These are phyloP conservation scores for Musa itinerans DNA, from an alignment of 176 grass and related monocot genomes.

Conservation along the genomic window DNA sequence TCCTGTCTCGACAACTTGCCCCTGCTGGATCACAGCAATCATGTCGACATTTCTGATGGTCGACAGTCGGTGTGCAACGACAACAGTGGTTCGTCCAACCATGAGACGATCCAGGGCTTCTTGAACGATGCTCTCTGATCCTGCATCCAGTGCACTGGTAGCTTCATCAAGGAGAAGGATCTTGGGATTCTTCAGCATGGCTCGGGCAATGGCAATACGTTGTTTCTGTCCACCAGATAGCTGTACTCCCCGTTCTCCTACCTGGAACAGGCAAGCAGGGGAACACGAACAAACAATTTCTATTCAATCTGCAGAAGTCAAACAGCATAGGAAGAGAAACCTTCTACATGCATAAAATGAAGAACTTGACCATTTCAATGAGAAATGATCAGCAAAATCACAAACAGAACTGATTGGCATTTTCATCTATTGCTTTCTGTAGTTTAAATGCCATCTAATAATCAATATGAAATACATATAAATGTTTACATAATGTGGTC, in stretches of 20 bases:
- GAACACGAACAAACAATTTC: background rate
- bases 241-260: conserved; percentile 62
- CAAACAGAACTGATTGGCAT: background rate
- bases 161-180: conserved; percentile 72
- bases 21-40: conserved; percentile 76
- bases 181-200: conserved; percentile 76
- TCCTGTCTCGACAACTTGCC: conserved; percentile 63
- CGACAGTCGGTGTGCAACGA: conserved; percentile 60
- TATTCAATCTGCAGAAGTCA: background rate
- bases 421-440: too few relatives aligned
- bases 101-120: conserved; percentile 72
- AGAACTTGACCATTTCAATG: too few relatives aligned
- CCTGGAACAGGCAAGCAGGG: conserved; percentile 6
- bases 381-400: background rate
- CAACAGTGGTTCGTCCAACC: conserved; percentile 56
- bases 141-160: conserved; percentile 67
- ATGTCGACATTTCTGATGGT: conserved; percentile 61
- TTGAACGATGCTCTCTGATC: conserved; percentile 68
- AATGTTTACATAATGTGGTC: background rate
- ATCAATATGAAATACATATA: background rate
- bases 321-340: background rate
- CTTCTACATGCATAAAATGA: too few relatives aligned
- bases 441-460: too few relatives aligned
- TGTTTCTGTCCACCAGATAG: conserved; percentile 82
- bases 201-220: conserved; percentile 71